Base-by-base conservation (phyloP, 768 basidiomycete species). In the Cyclocybe cylindracea region DNA sequence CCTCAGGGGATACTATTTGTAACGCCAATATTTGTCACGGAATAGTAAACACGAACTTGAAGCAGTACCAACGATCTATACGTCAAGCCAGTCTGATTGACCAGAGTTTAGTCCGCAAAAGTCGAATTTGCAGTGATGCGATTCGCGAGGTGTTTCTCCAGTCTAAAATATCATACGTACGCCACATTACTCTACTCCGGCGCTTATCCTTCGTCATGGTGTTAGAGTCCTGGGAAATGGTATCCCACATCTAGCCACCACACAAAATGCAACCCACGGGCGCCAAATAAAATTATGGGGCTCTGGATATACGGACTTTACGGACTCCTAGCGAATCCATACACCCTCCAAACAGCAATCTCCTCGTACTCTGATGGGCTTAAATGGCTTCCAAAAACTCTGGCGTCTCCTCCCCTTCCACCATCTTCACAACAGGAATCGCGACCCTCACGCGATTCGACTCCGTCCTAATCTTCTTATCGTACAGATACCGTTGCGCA, bases 401-500 rank as follows among this genome's bases (percentile, higher is more conserved):
- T 3, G 71, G 63, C n/a, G 70, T 75, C 64, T 85, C 83, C 35
- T 65, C 64, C 4, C 82, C 83, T 61, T 85, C 78, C 42, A 69
- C 70, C 72, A 83, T 76, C 65, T 77, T 82, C 43, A 84, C 70
- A 36, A 84, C 70, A 2, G 74, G 73, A 11, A 74, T 66, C 7
- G 74, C 64, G 35, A 70, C 72, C 34, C 51, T 61, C 42, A 50
- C 62, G 33, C 50, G 52, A 43, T 45, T 34, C 8, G 50, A 57
- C 11, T 46, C 48, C 10, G 51, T 44, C 35, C 64, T 58, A 51
- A 63, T 65, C 41, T 65, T 58, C 56, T 69, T 71, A 31, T 75
- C 57, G 52, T 82, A 67, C 48, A 86, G 62, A 62, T 82, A 84
- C 32, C 54, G 63, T 60, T 82, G 83, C 6, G 83, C 83, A 51